Evolutionary conservation across 2,329 filamentous ascomycete species (phyloP), one percentile per base, ranked within the genome.

Genomic region (Westerdykella aurantiaca): DNA sequence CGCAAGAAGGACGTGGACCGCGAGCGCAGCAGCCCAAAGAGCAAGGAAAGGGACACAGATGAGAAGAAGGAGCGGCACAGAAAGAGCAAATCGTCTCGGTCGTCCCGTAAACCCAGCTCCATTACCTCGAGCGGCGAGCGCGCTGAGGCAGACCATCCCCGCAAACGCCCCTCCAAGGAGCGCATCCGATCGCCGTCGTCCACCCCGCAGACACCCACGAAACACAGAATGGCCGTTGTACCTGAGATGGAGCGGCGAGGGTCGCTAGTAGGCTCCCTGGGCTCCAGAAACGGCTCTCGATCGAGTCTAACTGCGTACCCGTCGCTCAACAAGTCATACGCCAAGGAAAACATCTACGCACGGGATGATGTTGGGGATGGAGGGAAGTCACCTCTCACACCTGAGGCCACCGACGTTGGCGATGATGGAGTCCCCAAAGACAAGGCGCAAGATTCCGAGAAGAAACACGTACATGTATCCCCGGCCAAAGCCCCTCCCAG

Each of bases 281-380:
- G 56, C 50, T 67, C 66, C 25, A 54, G 56, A 16, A 66, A 61
- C 47, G 64, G 58, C 9, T 66, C 69, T 34, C 57, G 66, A 40
- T 57, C 66, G 31, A 66, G 64, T 50, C 56, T 86, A 34, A 10
- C 25, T 12, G 84, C 87, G 6, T 95, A 95, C 63, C 88, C 89
- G 1, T 77, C 78, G 10, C 88, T 94, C 68, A 93, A 86, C 69
- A 96, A 94, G 69, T 86, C 86, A 11, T 88, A 95, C 67, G 94
- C 88, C 74, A 93, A 89, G 67, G 91, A 96, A 70, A 80, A 82
- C 37, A 80, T 95, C 42, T 76, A 80, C 51, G 83, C 80, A 60
- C 73, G 65, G 41, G 70, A 72, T 31, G 64, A 69, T 13, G 38
- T 57, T 12, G 49, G 56, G 21, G 64, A 61, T 41, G 50, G 60